Evolutionary conservation across 768 basidiomycete species (phyloP).

Genomic region (Antrodiella citrinella): DNA sequence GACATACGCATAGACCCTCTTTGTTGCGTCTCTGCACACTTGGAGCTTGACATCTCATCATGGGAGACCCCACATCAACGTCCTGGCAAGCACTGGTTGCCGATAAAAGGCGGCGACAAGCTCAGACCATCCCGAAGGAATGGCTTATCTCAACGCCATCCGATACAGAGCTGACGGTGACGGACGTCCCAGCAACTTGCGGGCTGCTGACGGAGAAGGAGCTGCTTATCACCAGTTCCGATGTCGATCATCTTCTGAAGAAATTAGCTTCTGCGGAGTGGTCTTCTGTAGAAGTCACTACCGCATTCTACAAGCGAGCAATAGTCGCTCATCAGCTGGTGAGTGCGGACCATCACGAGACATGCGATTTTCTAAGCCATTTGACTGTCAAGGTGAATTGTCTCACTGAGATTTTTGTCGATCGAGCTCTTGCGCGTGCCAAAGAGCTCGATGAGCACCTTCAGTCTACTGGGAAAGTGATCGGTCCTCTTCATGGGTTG

Average conservation of each 20-base stretch:
- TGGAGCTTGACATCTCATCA: neutral
- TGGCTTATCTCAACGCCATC: slow-evolving; percentile 46
- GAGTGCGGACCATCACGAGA: neutral
- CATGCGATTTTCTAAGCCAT: neutral
- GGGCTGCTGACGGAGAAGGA: slow-evolving; percentile 48
- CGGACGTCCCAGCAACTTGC: slow-evolving; percentile 40
- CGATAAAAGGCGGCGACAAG: slow-evolving; percentile 46
- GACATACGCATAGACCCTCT: slow-evolving; percentile 15
- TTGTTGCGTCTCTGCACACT: neutral
- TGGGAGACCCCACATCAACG: slow-evolving; percentile 1
- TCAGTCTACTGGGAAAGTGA: slow-evolving; percentile 48
- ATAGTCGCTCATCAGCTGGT: slow-evolving; percentile 76
- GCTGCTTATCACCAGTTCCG: slow-evolving; percentile 45
- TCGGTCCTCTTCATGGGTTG: slow-evolving; percentile 71
- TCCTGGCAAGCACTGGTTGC: slow-evolving; percentile 45
- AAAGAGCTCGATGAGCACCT: slow-evolving; percentile 57
- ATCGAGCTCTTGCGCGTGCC: slow-evolving; percentile 58
- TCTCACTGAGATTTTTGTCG: slow-evolving; percentile 77
- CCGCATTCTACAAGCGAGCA: slow-evolving; percentile 70
- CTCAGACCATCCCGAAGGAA: slow-evolving; percentile 47
- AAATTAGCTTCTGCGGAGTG: slow-evolving; percentile 45
- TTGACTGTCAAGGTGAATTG: slow-evolving; percentile 57
- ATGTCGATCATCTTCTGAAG: slow-evolving; percentile 39
- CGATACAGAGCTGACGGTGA: slow-evolving; percentile 37
- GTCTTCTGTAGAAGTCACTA: slow-evolving; percentile 60